These are phyloP conservation scores for Bromus sterilis DNA, from an alignment of 176 grass and related monocot species.

Conservation along the genomic window DNA sequence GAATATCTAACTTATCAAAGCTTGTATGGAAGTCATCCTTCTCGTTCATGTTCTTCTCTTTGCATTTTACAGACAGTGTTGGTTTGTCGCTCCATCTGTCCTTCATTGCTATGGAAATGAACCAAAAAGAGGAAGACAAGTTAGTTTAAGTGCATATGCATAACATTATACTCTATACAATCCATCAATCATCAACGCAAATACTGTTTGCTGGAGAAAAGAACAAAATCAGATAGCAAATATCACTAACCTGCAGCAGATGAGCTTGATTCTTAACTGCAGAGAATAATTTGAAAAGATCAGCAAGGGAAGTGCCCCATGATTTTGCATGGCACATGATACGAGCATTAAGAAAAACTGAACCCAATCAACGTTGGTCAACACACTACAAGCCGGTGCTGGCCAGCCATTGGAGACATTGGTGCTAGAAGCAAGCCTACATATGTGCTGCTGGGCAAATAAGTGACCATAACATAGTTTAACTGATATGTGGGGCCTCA, in stretches of 20 bases:
- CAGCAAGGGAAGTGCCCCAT: not conserved
- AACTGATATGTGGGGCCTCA: too few relatives aligned
- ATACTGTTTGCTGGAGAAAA: constrained; percentile 4
- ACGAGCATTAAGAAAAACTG: not conserved
- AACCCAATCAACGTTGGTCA: constrained; percentile 8
- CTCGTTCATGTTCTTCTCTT: constrained; percentile 22
- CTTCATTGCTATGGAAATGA: constrained; percentile 25
- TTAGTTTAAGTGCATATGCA: constrained; percentile 2
- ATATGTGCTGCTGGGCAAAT: too few relatives aligned
- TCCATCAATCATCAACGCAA: not conserved
- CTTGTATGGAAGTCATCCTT: constrained; percentile 31
- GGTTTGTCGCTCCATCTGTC: constrained; percentile 21
- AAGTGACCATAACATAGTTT: too few relatives aligned
- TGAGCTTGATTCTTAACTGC: constrained; percentile 49
- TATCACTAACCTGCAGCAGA: constrained; percentile 39
- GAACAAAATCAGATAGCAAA: not conserved
- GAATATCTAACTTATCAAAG: constrained; percentile 34
- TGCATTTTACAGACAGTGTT: constrained; percentile 14
- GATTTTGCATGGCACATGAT: not conserved
- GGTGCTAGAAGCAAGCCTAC: too few relatives aligned
- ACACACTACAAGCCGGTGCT: too few relatives aligned
- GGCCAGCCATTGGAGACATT: too few relatives aligned
- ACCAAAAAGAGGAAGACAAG: not conserved
- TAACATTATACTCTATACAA: constrained; percentile 6
- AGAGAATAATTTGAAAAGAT: constrained; percentile 28